Evolutionary conservation across 2,329 filamentous ascomycete species (phyloP).

Genomic region (Aspergillus fumigatus): DNA sequence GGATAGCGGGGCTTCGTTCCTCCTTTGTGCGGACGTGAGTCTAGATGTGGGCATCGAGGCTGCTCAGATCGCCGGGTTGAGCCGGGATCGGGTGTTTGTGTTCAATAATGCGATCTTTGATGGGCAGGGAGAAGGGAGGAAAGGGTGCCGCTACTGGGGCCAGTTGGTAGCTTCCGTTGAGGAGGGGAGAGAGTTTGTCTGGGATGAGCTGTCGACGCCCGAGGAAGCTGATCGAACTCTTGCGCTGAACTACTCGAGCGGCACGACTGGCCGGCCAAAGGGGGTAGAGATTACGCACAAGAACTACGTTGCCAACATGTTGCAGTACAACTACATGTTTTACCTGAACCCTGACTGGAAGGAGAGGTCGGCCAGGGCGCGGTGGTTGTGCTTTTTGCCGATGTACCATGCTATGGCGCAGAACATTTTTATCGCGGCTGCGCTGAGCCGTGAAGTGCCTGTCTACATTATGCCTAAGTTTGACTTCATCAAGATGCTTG

Average conservation of each 20-base stretch:
- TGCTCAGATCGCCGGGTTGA: conserved; percentile 55
- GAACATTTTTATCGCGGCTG: conserved; percentile 62
- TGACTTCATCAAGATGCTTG: conserved; percentile 68
- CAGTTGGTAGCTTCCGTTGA: conserved; percentile 51
- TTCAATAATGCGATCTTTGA: conserved; percentile 58
- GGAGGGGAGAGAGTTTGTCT: conserved; percentile 57
- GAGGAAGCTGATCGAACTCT: conserved; percentile 38
- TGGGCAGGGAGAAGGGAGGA: conserved; percentile 30
- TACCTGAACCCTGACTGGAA: conserved; percentile 48
- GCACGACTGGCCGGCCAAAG: conserved; percentile 78
- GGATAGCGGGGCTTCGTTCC: conserved; percentile 63
- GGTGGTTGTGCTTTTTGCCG: conserved; percentile 65
- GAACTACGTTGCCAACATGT: conserved; percentile 69
- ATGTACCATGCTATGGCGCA: conserved; percentile 74
- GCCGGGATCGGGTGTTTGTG: conserved; percentile 55
- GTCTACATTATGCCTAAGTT: conserved; percentile 77
- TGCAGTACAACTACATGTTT: conserved; percentile 52
- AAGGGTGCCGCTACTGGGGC: conserved; percentile 59
- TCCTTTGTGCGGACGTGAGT: conserved; percentile 56
- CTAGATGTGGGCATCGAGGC: conserved; percentile 64
- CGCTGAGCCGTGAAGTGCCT: conserved; percentile 49
- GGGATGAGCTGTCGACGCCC: conserved; percentile 48
- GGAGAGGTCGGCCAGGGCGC: conserved; percentile 38
- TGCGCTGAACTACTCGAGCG: conserved; percentile 69
- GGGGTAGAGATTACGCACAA: conserved; percentile 77